Percentiles rank a stretch among this genome's conserved stretches.
Evolutionary conservation across 73 alveolate genomes (phyloP).

Genomic region (Uronychia setigera): DNA sequence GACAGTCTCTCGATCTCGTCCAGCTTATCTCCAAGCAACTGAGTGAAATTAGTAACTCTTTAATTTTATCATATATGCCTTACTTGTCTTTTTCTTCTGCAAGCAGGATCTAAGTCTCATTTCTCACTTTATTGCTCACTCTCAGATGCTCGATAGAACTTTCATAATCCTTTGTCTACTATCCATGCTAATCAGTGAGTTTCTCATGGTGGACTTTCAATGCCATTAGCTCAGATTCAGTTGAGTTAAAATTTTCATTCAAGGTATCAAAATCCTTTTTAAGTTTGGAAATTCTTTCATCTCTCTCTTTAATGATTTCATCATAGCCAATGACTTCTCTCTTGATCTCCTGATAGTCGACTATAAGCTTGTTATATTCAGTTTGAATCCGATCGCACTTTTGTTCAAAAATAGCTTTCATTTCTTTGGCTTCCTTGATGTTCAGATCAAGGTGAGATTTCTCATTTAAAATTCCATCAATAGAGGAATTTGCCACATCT

Average conservation of each 20-base stretch:
- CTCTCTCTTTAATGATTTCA: constrained; percentile 21
- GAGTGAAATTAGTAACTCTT: constrained; percentile 40
- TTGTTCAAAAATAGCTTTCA: constrained; percentile 21
- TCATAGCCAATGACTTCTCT: constrained; percentile 34
- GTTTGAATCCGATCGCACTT: constrained; percentile 23
- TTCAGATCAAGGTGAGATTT: constrained; percentile 26
- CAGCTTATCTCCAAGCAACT: constrained; percentile 42
- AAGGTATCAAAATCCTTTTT: not conserved
- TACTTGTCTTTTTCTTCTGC: constrained; percentile 50
- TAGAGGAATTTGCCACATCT: constrained; percentile 26
- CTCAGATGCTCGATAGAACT: constrained; percentile 51
- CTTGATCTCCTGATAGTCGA: constrained; percentile 37
- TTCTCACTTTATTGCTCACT: constrained; percentile 58
- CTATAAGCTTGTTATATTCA: constrained; percentile 20
- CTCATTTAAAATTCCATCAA: constrained; percentile 30
- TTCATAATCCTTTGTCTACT: constrained; percentile 24
- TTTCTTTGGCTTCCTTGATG: constrained; percentile 34
- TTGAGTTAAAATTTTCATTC: not conserved
- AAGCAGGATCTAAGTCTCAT: constrained; percentile 46
- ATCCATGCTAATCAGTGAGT: constrained; percentile 31
- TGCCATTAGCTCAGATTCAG: constrained; percentile 7
- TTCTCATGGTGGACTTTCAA: constrained; percentile 39
- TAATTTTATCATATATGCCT: constrained; percentile 38
- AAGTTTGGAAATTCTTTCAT: constrained; percentile 24
- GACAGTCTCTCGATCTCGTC: constrained; percentile 23